Evolutionary conservation across 495 filamentous ascomycete genomes (phyloP), one percentile per base, ranked within the genome.

Genomic region (Hypoxylon crocopeplum): DNA sequence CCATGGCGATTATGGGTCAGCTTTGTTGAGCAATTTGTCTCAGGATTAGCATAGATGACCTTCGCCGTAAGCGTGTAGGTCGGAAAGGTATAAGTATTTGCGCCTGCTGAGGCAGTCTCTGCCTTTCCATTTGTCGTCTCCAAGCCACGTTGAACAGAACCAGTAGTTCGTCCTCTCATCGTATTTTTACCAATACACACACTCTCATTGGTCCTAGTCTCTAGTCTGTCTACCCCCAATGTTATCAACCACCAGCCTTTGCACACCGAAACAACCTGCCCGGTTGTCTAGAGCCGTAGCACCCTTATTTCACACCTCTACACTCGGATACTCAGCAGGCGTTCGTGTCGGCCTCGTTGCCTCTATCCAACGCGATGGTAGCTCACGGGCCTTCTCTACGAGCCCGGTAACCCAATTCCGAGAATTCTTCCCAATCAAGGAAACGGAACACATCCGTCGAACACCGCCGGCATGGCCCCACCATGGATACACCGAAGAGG

Each of bases 381-480:
- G 52, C 39, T 55, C 62, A 12, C 66, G 68, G 27, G 48, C 67
- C 33, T 81, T 81, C 59, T 77, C 78, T 7, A 79, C 75, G 5
- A 79, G 76, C 17, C 65, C 65, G 0, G 30, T 50, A 44, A 59
- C 56, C 12, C 71, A 64, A 12, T 71, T 81, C 15, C 65, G 59
- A 7, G 79, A 79, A 24, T 75, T 81, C 71, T 81, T 80, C 55
- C 79, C 79, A 1, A 51, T 55, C 27, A 79, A 76, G 36, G 77
- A 79, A 48, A 80, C 79, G 1, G 60, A 71, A 1, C 62, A 68
- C 27, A 83, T 84, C 56, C 68, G 72, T 10, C 59, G 70, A 47
- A 83, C 81, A 11, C 77, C 82, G 12, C 67, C 86, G 27, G 81
- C 87, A 54, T 91, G 88, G 87, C 77, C 81, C 0, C 88, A 92